Evolutionary conservation across 371 early-diverging fungal species (phyloP).

Genomic region (Rhizopus sp.): DNA sequence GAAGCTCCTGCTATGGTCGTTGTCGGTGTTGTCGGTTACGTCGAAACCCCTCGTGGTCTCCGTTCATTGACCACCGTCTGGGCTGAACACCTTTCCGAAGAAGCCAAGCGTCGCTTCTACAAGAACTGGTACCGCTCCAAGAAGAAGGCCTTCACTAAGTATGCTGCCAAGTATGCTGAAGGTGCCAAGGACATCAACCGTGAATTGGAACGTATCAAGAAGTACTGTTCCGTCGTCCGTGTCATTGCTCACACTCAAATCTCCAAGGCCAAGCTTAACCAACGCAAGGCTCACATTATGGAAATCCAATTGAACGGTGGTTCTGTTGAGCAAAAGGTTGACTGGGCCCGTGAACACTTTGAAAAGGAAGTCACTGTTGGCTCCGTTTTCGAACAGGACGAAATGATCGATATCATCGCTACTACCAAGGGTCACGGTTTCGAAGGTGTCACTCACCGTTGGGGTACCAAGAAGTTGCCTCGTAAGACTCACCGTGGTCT

Average conservation of each 20-base stretch:
- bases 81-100: slow-evolving; percentile 99
- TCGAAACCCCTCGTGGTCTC: slow-evolving; percentile 98
- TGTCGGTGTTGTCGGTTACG: slow-evolving; percentile 99
- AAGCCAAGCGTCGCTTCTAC: slow-evolving; percentile 99
- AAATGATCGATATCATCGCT: slow-evolving; percentile 99
- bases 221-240: slow-evolving; percentile 98
- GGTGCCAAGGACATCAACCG: slow-evolving; percentile 87
- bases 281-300: slow-evolving; percentile 99
- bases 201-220: slow-evolving; percentile 98
- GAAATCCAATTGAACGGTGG: slow-evolving; percentile 99
- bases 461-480: slow-evolving; percentile 99
- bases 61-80: slow-evolving; percentile 98
- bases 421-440: slow-evolving; percentile 99
- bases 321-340: slow-evolving; percentile 96
- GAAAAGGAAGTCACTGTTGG: slow-evolving; percentile 95
- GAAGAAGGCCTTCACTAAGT: slow-evolving; percentile 99
- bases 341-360: slow-evolving; percentile 97
- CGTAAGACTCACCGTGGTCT: slow-evolving; percentile 99
- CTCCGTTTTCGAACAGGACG: slow-evolving; percentile 97
- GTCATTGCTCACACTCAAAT: slow-evolving; percentile 99
- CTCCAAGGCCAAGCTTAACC: slow-evolving; percentile 91
- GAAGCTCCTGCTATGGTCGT: slow-evolving; percentile 99
- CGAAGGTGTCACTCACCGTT: slow-evolving; percentile 99
- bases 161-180: slow-evolving; percentile 96
- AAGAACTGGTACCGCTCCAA: slow-evolving; percentile 99